Evolutionary conservation across 345 rosid genomes (phyloP), one percentile per base, ranked within the genome.

Genomic region (Eucalyptus cloeziana): DNA sequence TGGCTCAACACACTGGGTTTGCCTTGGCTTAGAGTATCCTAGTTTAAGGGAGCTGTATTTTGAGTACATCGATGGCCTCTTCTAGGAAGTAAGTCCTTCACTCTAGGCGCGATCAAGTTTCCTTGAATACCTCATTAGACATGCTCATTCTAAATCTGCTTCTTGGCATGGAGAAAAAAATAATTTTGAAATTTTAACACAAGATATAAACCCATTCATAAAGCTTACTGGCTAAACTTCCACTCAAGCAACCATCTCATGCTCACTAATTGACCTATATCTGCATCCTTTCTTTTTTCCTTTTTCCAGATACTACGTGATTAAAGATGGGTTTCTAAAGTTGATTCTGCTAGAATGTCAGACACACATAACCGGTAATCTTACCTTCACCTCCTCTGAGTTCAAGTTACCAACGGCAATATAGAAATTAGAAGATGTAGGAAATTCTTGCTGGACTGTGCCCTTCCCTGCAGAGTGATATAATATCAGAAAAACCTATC

Each of bases 331-430:
- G 8, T 37, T 37, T 76, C 43, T 37, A 10, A 19, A 76, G 83
- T 76, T 40, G 13, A 37, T 37, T 64, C 83, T 37, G 27, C 47
- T 37, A 40, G 47, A 37, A 37, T 76, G 83, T 76, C 83, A 37
- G 83, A 19, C 14, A 10, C 47, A 40, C 83, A n/a, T 15, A 71
- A 33, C 25, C 7, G 10, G 45, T 15, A n/a, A 10, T 17, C 24
- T 91, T 91, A 95, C 97, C 96, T 93, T 90, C 62, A 92, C 94
- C 52, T 93, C 93, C 86, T 94, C 92, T 17, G 93, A 89, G 91
- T 95, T 94, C 64, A 92, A 89, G 89, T 95, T 95, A 25, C 92
- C 90, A 5, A 94, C 87, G 10, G 95, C 96, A 81, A 95, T 89
- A 56, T 94, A 94, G 88, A 94, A 95, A 89, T 47, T 64, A 37